phyloP scores from a whole-genome alignment of 108 stramenopile species.

The Ochromonas danica region DNA sequence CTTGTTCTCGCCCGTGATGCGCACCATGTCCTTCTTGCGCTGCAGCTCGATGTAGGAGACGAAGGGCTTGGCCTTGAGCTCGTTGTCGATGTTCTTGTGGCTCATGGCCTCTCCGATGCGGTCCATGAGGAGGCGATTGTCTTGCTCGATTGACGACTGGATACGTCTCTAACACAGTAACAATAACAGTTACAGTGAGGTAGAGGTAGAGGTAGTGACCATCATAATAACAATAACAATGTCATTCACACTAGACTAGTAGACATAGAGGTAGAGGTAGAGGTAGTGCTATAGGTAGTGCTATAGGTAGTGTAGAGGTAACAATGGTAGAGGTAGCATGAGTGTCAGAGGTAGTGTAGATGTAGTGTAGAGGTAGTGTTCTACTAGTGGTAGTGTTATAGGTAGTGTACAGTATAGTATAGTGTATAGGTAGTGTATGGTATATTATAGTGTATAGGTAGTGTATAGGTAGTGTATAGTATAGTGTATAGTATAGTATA shows the following conservation, averaged over 20 bases:
- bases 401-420: no score
- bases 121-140: conserved; percentile 18
- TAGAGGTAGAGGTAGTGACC: neutral
- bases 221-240: neutral
- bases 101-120: conserved; percentile 12
- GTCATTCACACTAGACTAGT: neutral
- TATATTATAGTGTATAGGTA: no score
- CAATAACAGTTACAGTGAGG: neutral
- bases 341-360: no score
- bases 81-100: conserved; percentile 28
- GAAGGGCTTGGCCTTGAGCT: neutral
- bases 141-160: conserved; percentile 20
- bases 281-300: no score
- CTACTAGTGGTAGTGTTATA: no score
- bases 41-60: neutral
- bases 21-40: neutral
- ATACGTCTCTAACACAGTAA: neutral
- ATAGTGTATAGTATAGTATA: no score
- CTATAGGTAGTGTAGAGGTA: no score
- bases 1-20: neutral
- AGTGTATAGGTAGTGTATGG: no score
- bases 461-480: no score
- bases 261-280: no score
- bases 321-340: no score
- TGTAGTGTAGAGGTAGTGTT: no score